A percentile compares a stretch with the other conserved stretches of the same genome.
phyloP scores from a whole-genome alignment of 192 early-diverging fungal species.

The Podila clonocystis region DNA sequence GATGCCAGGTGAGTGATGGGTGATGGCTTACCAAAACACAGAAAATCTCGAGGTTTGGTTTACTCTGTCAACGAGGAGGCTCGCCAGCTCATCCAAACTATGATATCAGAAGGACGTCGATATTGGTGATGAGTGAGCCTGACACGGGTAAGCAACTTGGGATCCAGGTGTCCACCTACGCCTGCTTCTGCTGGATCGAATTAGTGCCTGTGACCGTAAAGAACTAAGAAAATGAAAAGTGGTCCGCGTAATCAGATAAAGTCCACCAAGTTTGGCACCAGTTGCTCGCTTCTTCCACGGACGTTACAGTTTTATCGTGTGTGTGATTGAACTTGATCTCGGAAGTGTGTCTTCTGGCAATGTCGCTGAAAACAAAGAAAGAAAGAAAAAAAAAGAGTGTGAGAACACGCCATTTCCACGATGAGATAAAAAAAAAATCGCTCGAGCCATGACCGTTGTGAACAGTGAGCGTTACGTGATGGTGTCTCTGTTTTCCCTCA shows the following conservation, averaged over 20 bases:
- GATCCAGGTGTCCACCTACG: conserved; percentile 11
- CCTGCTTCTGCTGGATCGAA: conserved; percentile 10
- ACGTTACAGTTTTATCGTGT: conserved; percentile 1
- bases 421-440: neutral
- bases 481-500: conserved; percentile 6
- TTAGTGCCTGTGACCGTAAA: conserved; percentile 19
- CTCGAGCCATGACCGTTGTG: neutral
- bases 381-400: neutral
- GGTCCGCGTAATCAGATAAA: too few relatives aligned
- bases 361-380: conserved; percentile 8
- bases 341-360: conserved; percentile 16
- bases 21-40: neutral
- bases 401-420: neutral
- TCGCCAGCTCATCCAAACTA: neutral
- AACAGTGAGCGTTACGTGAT: conserved; percentile 11
- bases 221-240: conserved; percentile 2
- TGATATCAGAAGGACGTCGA: neutral
- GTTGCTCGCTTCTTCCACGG: neutral
- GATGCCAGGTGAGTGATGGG: neutral
- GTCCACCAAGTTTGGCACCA: neutral
- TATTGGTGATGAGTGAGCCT: neutral
- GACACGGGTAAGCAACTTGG: too few relatives aligned
- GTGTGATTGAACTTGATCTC: conserved; percentile 32
- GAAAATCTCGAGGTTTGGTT: neutral
- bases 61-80: neutral